A percentile compares a stretch with the other conserved stretches of the same genome.
phyloP scores from a whole-genome alignment of 768 basidiomycete genomes.

The Hemileccinum impolitum region DNA sequence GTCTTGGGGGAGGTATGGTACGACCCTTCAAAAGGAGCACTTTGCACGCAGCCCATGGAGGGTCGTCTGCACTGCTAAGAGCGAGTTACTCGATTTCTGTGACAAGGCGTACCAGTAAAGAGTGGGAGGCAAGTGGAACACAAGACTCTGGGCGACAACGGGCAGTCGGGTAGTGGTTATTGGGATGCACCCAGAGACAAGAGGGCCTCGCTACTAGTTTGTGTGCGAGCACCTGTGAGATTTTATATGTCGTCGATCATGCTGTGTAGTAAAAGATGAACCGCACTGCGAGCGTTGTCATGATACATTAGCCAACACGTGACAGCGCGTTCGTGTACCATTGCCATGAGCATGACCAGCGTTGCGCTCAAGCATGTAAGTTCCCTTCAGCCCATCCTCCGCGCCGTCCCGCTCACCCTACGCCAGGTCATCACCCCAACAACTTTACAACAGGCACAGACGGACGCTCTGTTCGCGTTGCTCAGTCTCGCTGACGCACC shows the following conservation, averaged over 20 bases:
- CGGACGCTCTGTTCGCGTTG: conserved; percentile 75
- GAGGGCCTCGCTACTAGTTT: too few species aligned
- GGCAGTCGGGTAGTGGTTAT: too few species aligned
- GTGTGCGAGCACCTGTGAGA: too few species aligned
- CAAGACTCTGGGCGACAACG: too few species aligned
- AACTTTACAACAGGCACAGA: conserved; percentile 87
- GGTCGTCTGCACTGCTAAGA: too few species aligned
- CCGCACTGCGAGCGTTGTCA: too few species aligned
- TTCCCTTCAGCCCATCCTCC: background rate
- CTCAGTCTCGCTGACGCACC: conserved; percentile 78
- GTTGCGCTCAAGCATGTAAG: conserved; percentile 43
- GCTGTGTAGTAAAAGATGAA: too few species aligned
- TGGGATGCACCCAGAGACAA: too few species aligned
- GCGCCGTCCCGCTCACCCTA: conserved; percentile 26
- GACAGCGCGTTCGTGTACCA: too few species aligned
- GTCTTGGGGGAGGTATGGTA: background rate
- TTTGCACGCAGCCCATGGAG: conserved; percentile 17
- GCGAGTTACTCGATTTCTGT: background rate
- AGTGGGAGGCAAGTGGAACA: background rate
- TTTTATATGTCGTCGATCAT: too few species aligned
- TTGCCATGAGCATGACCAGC: conserved; percentile 38
- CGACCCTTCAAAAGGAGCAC: conserved; percentile 1
- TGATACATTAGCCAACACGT: too few species aligned
- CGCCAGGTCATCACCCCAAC: conserved; percentile 39
- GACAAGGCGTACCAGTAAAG: background rate